Percentiles rank a stretch among this genome's conserved stretches.
These are phyloP conservation scores for Vitis hybrid DNA, from an alignment of 177 flowering plant species.

Conservation along the genomic window DNA sequence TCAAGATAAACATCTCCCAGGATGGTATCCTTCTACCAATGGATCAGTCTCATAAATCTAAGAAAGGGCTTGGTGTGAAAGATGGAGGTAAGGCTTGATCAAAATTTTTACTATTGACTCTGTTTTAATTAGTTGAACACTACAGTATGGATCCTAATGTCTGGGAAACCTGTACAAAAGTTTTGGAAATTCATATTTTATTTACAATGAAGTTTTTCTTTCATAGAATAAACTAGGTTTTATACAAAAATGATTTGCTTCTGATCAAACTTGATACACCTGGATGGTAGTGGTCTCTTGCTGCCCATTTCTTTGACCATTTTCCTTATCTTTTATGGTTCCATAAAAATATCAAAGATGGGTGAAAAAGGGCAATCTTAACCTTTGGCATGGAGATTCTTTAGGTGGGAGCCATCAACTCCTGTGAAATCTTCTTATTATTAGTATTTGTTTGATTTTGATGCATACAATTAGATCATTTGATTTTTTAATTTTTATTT, in stretches of 20 bases:
- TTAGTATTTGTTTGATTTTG: no score
- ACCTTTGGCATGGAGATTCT: neutral
- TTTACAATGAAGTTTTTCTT: no score
- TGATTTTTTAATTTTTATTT: neutral
- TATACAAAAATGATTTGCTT: no score
- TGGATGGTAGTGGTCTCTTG: no score
- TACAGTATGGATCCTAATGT: slow-evolving; percentile 1
- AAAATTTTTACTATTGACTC: neutral
- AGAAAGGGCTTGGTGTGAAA: slow-evolving; percentile 34
- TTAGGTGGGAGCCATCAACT: neutral
- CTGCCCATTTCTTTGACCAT: no score
- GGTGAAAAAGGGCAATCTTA: neutral
- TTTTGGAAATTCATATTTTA: neutral
- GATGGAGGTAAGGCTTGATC: slow-evolving; percentile 45
- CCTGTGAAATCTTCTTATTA: neutral
- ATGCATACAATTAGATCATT: neutral
- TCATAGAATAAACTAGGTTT: no score
- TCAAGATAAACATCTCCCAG: slow-evolving; percentile 41
- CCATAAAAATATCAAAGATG: neutral
- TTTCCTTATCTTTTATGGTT: neutral
- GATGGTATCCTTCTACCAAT: slow-evolving; percentile 73
- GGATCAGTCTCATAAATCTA: slow-evolving; percentile 36
- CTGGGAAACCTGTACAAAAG: neutral
- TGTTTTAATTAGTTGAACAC: slow-evolving; percentile 4
- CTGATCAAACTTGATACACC: no score